Base-by-base conservation (phyloP, 2,329 filamentous ascomycete genomes). In the Stachybotrys chartarum region DNA sequence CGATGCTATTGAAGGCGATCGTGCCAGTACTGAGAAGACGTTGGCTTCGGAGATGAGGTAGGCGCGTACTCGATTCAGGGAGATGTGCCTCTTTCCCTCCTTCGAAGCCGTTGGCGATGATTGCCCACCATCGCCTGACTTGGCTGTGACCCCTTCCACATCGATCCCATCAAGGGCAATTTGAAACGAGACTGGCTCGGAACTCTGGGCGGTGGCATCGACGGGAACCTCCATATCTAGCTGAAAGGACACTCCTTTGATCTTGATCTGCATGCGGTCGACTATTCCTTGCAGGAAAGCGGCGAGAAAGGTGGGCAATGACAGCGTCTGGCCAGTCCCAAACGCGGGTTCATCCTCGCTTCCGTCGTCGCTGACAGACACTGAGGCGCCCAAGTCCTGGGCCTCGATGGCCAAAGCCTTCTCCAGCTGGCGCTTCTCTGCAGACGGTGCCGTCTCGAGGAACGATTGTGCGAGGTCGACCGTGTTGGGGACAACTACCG, bases 401-500 rank as follows among this genome's bases (percentile, higher is more conserved):
- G 79, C 80, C 64, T 87, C 83, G 1, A 83, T 80, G 18, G 81
- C 76, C 16, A 92, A 70, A 8, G 86, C 86, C 51, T 86, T 82
- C 66, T 91, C 86, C 30, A 93, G 75, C 64, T 86, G 81, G 56
- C 76, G 78, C 59, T 81, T 85, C 63, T 91, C 87, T 51, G 82
- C 77, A 6, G 75, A 73, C 12, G 87, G 83, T 64, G 91, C 85
- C 1, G 86, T 82, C 60, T 87, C 78, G n/a, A 93, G 75, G 66
- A 93, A 93, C 0, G 88, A 92, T 65, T 88, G 81, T 14, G 90
- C 88, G 14, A 94, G 76, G 60, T 91, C 86, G 56, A 84, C 82
- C 2, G 87, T 81, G 30, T 87, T 87, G 0, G 88, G 89, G 3
- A 91, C 77, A 6, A 74, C 61, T 1, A 69, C 63, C 17, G 63